Evolutionary conservation across 352 stramenopile species (phyloP).

Genomic region (Thraustotheca clavata): DNA sequence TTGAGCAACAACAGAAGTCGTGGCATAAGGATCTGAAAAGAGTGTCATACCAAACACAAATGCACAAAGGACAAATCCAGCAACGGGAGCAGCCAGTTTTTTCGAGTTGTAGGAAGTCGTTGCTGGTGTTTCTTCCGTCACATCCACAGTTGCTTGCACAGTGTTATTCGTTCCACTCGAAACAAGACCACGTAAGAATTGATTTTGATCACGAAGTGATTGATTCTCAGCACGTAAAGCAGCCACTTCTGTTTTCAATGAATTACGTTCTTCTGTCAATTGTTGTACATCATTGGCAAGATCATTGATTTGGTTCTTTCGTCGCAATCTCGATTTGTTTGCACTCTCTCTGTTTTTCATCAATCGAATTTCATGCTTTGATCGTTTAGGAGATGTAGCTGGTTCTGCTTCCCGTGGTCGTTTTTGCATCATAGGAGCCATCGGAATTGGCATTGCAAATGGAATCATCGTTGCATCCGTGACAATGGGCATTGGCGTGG

Average conservation of each 20-base stretch:
- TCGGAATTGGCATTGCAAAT: constrained; percentile 12
- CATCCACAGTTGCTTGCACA: constrained; percentile 28
- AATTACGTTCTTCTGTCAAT: constrained; percentile 56
- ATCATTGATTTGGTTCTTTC: constrained; percentile 60
- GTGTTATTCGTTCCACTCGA: constrained; percentile 28
- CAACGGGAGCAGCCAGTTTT: constrained; percentile 34
- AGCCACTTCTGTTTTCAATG: constrained; percentile 58
- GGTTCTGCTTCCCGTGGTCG: not conserved
- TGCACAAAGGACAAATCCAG: constrained; percentile 54
- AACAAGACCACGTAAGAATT: constrained; percentile 66
- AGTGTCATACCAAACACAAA: constrained; percentile 75
- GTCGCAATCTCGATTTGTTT: constrained; percentile 66
- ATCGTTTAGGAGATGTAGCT: constrained; percentile 38
- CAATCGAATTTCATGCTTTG: constrained; percentile 72
- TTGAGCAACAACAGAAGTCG: not conserved
- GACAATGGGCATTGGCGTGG: not conserved
- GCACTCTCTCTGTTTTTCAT: constrained; percentile 85
- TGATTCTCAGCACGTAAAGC: constrained; percentile 68
- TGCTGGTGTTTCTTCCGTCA: constrained; percentile 21
- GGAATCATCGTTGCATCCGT: not conserved
- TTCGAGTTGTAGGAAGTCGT: constrained; percentile 22
- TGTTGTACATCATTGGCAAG: constrained; percentile 38
- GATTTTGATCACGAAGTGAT: constrained; percentile 66
- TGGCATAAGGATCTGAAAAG: constrained; percentile 33
- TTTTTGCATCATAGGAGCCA: not conserved